phyloP scores from a whole-genome alignment of 2,329 filamentous ascomycete species.

The Capronia epimyces region DNA sequence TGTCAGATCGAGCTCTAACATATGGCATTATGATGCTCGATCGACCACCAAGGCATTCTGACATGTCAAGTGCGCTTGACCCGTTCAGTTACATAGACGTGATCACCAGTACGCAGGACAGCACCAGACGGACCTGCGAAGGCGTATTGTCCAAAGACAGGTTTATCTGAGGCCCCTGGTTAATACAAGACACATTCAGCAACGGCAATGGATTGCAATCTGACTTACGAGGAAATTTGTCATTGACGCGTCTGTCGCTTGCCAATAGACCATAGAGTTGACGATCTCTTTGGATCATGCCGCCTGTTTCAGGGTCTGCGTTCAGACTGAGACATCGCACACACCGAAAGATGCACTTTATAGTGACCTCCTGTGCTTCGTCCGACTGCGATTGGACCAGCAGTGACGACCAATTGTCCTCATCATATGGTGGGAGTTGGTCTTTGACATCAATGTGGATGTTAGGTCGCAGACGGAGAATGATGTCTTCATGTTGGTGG shows the following conservation, averaged over 20 bases:
- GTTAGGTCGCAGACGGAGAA: constrained; percentile 24
- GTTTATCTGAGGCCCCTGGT: constrained; percentile 22
- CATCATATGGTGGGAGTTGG: constrained; percentile 23
- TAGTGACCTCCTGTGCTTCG: constrained; percentile 25
- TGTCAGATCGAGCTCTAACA: too few relatives aligned
- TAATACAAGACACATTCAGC: not conserved
- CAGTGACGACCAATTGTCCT: constrained; percentile 27
- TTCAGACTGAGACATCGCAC: constrained; percentile 28
- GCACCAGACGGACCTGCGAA: constrained; percentile 27
- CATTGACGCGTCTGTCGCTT: constrained; percentile 25
- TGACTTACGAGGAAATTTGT: constrained; percentile 26
- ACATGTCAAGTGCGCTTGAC: not conserved
- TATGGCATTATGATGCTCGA: not conserved
- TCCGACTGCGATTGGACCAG: constrained; percentile 20
- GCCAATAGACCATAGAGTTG: constrained; percentile 27
- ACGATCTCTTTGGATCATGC: constrained; percentile 24
- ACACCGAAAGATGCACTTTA: constrained; percentile 27
- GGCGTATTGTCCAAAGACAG: constrained; percentile 28
- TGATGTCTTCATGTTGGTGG: constrained; percentile 24
- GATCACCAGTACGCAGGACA: constrained; percentile 24
- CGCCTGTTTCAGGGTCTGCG: constrained; percentile 25
- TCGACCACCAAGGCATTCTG: not conserved
- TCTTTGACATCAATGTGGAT: constrained; percentile 25
- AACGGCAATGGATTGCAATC: not conserved
- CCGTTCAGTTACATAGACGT: constrained; percentile 25